Evolutionary conservation across 2,329 filamentous ascomycete species (phyloP).

Genomic region (Ophiostoma novo-ulmi): DNA sequence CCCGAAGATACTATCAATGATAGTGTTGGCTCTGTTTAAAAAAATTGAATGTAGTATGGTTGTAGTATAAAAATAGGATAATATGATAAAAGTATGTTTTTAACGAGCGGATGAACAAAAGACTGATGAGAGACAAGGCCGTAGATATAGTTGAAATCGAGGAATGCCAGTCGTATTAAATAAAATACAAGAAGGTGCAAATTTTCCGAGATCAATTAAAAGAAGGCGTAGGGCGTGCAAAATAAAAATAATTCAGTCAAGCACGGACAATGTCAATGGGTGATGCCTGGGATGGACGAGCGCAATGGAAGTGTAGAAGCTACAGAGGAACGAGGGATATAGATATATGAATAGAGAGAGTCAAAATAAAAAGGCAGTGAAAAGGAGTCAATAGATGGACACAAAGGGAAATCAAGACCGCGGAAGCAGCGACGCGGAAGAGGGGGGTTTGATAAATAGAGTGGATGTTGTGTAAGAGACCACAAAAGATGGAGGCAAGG

Average conservation of each 20-base stretch:
- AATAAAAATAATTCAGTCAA: neutral
- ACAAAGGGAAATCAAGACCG: neutral
- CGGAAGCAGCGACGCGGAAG: neutral
- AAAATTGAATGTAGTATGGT: neutral
- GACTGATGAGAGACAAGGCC: neutral
- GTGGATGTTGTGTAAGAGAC: neutral
- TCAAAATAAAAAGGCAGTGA: neutral
- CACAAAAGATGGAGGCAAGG: neutral
- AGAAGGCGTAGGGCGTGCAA: neutral
- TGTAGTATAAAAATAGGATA: neutral
- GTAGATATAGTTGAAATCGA: neutral
- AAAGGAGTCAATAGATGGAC: neutral
- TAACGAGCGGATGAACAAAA: neutral
- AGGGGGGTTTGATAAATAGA: conserved; percentile 6
- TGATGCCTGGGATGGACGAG: neutral
- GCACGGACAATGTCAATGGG: neutral
- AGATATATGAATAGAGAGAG: neutral
- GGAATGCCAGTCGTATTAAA: neutral
- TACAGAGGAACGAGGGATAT: neutral
- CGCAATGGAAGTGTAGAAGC: neutral
- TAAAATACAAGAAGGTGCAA: neutral
- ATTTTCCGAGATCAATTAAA: neutral
- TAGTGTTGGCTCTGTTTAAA: neutral
- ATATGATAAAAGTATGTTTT: neutral
- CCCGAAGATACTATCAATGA: too few relatives aligned